Conservation (phyloP, 2,329 filamentous ascomycete genomes). For the Dactylella cylindrospora region DNA sequence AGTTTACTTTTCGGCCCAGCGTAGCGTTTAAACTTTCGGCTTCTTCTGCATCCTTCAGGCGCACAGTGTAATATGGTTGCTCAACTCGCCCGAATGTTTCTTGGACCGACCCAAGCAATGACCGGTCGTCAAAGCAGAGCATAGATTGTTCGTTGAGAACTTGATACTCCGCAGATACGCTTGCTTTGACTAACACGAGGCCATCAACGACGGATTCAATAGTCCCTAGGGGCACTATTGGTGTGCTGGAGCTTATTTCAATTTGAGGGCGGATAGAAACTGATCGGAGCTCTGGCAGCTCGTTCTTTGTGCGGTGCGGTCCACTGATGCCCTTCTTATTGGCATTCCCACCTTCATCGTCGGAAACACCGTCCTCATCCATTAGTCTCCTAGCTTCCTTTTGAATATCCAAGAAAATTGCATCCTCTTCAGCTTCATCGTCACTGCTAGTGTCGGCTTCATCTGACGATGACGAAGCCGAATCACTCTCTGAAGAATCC, state of each 20-base stretch:
- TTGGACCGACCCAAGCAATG: constrained; percentile 75
- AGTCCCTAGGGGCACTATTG: constrained; percentile 71
- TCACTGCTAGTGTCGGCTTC: constrained; percentile 64
- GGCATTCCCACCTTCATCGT: constrained; percentile 67
- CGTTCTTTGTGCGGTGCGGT: constrained; percentile 78
- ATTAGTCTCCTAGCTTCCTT: constrained; percentile 82
- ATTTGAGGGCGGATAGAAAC: constrained; percentile 63
- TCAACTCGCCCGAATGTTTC: constrained; percentile 85
- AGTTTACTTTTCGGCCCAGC: constrained; percentile 73
- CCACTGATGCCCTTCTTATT: constrained; percentile 54
- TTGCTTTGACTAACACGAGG: constrained; percentile 75
- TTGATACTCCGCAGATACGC: constrained; percentile 75
- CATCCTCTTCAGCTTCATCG: constrained; percentile 58
- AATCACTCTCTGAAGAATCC: not conserved
- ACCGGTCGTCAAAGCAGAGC: constrained; percentile 73
- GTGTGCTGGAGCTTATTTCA: constrained; percentile 72
- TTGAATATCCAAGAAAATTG: constrained; percentile 70
- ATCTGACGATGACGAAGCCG: constrained; percentile 56
- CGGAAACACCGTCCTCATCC: constrained; percentile 75
- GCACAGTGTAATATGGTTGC: constrained; percentile 80
- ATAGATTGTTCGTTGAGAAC: constrained; percentile 83
- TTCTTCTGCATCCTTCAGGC: constrained; percentile 69
- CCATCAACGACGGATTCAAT: constrained; percentile 78
- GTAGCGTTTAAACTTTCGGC: constrained; percentile 67
- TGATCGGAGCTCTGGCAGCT: constrained; percentile 58